These are phyloP conservation scores for Monilinia fructicola DNA, from an alignment of 2,329 filamentous ascomycete genomes.

Conservation along the genomic window DNA sequence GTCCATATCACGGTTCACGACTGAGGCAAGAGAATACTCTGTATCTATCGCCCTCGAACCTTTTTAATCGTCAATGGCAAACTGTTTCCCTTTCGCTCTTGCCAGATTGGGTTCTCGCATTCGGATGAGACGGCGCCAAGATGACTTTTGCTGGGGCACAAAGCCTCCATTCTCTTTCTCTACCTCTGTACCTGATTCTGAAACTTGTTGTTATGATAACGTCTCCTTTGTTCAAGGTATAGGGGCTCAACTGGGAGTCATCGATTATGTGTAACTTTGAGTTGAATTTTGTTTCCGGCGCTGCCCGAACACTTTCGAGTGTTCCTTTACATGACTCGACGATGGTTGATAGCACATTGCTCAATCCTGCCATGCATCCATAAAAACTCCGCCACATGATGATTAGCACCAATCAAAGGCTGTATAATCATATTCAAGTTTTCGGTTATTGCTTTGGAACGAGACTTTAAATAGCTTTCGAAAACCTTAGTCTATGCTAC, in stretches of 20 bases:
- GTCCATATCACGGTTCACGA: not conserved
- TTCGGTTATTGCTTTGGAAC: not conserved
- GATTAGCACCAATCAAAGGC: conserved; percentile 9
- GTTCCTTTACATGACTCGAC: not conserved
- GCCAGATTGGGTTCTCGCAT: not conserved
- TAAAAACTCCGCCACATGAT: not conserved
- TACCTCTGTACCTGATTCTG: not conserved
- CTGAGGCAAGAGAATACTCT: not conserved
- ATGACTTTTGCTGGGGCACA: not conserved
- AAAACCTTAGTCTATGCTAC: not conserved
- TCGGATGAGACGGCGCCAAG: not conserved
- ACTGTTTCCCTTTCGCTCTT: not conserved
- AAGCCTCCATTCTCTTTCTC: not conserved
- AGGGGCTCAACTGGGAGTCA: not conserved
- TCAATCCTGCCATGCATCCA: not conserved
- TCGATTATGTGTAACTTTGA: not conserved
- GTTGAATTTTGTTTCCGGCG: not conserved
- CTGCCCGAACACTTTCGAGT: not conserved
- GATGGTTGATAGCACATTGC: not conserved
- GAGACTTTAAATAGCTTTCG: not conserved
- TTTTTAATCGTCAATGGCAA: not conserved
- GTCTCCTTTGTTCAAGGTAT: not conserved
- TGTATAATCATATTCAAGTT: conserved; percentile 7
- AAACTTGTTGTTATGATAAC: not conserved
- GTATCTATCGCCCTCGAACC: not conserved